A percentile compares a stretch with the other conserved stretches of the same genome.
Conservation (phyloP, 2,329 filamentous ascomycete genomes). For the Paramyrothecium roridum region DNA sequence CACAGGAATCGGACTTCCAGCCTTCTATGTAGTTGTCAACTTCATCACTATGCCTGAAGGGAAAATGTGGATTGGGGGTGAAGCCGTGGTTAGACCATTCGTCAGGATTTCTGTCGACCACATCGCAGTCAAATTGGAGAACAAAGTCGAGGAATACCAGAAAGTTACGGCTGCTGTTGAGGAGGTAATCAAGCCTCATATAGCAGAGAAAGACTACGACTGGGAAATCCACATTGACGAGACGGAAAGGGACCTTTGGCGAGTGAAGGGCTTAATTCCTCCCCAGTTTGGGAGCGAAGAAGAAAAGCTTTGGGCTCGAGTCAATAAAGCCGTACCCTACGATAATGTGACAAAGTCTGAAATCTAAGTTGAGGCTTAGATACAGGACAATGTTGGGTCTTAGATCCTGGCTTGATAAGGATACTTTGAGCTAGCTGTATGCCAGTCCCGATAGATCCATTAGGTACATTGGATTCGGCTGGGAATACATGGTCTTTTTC, state of each 20-base stretch:
- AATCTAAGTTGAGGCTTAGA: too few relatives aligned
- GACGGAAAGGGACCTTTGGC: constrained; percentile 39
- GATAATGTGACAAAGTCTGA: too few relatives aligned
- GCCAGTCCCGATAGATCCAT: too few relatives aligned
- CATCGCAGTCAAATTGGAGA: constrained; percentile 19
- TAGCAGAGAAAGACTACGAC: constrained; percentile 37
- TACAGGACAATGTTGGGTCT: too few relatives aligned
- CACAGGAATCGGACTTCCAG: constrained; percentile 25
- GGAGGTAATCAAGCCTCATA: constrained; percentile 29
- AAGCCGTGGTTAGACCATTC: constrained; percentile 21
- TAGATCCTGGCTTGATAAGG: too few relatives aligned
- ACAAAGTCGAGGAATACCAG: constrained; percentile 10
- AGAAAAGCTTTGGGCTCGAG: constrained; percentile 26
- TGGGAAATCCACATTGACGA: constrained; percentile 41
- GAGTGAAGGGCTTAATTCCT: constrained; percentile 34
- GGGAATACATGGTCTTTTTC: too few relatives aligned
- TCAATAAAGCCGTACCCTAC: neutral
- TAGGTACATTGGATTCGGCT: too few relatives aligned
- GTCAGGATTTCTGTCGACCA: constrained; percentile 27
- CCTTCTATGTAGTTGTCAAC: constrained; percentile 41
- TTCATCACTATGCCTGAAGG: constrained; percentile 26
- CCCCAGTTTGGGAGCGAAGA: constrained; percentile 30
- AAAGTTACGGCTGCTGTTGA: constrained; percentile 18
- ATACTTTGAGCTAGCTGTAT: too few relatives aligned
- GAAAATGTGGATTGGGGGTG: constrained; percentile 16